Percentiles rank a stretch among this genome's conserved stretches.
These are phyloP conservation scores for Pichia sorboxylosa DNA, from an alignment of 1,139 yeast genomes.

Conservation along the genomic window DNA sequence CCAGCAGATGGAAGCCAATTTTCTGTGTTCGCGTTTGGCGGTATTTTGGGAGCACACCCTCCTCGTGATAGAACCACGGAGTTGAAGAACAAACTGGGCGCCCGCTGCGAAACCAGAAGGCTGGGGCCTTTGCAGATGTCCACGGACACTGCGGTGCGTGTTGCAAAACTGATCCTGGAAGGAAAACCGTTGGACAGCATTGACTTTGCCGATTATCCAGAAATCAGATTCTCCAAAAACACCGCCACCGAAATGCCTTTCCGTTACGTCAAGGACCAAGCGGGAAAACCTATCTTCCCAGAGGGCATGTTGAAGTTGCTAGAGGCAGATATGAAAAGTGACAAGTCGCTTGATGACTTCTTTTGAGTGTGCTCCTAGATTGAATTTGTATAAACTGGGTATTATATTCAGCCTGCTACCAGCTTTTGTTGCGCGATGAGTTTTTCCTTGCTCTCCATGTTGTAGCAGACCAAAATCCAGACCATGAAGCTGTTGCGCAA, in stretches of 20 bases:
- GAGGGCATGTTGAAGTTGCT: constrained; percentile 84
- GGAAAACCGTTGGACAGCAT: constrained; percentile 52
- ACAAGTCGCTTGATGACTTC: constrained; percentile 59
- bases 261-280: constrained; percentile 60
- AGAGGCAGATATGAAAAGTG: constrained; percentile 73
- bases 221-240: constrained; percentile 71
- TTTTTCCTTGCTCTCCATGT: too few species aligned
- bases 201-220: constrained; percentile 84
- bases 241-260: constrained; percentile 98
- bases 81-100: constrained; percentile 63
- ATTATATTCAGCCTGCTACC: too few species aligned
- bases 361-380: too few species aligned
- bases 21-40: constrained; percentile 90
- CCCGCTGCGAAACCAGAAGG: constrained; percentile 76
- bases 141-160: constrained; percentile 92
- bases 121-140: constrained; percentile 89
- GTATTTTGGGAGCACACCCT: constrained; percentile 93
- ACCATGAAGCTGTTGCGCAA: too few species aligned
- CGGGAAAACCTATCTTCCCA: constrained; percentile 73
- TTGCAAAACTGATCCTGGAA: constrained; percentile 67
- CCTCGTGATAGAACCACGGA: constrained; percentile 93
- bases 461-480: too few species aligned
- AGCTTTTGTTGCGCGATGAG: too few species aligned
- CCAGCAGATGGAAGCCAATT: constrained; percentile 58
- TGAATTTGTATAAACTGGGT: too few species aligned